A percentile compares a stretch with the other conserved stretches of the same genome.
Evolutionary conservation across 192 early-diverging fungal species (phyloP).

Genomic region (Coemansia sp.): DNA sequence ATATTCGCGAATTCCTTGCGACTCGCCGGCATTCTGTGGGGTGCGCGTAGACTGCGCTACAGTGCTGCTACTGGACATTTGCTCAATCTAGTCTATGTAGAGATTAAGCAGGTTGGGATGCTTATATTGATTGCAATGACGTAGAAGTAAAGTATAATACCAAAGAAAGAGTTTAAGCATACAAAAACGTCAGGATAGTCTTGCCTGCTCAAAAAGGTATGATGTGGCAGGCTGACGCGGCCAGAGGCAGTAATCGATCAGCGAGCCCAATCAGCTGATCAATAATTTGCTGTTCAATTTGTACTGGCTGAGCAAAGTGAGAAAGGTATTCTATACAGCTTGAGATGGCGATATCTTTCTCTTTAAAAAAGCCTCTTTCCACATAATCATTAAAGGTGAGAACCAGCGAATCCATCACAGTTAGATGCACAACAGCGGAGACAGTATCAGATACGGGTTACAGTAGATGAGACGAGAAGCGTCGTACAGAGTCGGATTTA

Average conservation of each 20-base stretch:
- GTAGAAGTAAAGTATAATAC: background rate
- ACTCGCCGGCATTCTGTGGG: slow-evolving; percentile 7
- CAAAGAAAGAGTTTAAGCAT: background rate
- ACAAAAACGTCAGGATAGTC: background rate
- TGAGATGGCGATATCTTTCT: slow-evolving; percentile 4
- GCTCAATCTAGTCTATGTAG: background rate
- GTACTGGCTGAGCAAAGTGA: background rate
- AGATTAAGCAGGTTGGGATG: background rate
- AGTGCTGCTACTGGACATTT: slow-evolving; percentile 45
- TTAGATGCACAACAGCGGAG: background rate
- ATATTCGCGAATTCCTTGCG: slow-evolving; percentile 62
- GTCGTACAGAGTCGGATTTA: background rate
- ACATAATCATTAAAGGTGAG: slow-evolving; percentile 32
- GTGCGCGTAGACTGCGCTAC: slow-evolving; percentile 19
- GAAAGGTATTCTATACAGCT: slow-evolving; percentile 2
- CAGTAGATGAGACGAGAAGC: background rate
- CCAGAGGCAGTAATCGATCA: background rate
- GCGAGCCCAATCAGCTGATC: background rate
- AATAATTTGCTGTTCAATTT: background rate
- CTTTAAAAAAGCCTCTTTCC: background rate
- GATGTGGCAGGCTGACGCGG: slow-evolving; percentile 13
- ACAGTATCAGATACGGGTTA: background rate
- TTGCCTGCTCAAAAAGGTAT: background rate
- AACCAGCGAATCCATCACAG: slow-evolving; percentile 27
- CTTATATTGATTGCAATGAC: too few species aligned